Percentiles rank a stretch among this genome's conserved stretches.
These are phyloP conservation scores for Fusarium torreyae DNA, from an alignment of 2,329 filamentous ascomycete species.

Conservation along the genomic window DNA sequence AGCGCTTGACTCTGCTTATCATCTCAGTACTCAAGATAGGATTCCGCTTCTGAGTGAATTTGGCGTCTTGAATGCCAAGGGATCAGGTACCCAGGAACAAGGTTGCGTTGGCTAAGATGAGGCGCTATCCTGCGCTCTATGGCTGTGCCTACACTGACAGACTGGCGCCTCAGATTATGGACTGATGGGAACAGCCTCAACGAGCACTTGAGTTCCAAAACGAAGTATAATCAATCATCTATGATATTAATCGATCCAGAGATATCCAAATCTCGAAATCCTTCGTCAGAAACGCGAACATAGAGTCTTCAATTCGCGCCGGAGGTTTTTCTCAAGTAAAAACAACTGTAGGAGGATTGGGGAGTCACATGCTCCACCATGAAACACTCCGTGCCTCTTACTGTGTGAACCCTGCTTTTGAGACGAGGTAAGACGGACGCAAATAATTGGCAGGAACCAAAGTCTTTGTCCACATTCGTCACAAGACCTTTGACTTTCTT, in stretches of 20 bases:
- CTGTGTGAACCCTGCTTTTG: slow-evolving; percentile 44
- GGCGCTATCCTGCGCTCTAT: slow-evolving; percentile 43
- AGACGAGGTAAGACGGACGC: slow-evolving; percentile 20
- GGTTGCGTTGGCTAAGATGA: slow-evolving; percentile 44
- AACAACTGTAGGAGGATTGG: slow-evolving; percentile 21
- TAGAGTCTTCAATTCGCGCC: not conserved
- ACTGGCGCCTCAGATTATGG: no score
- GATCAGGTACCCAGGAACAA: slow-evolving; percentile 44
- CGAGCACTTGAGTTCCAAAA: not conserved
- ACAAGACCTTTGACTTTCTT: slow-evolving; percentile 29
- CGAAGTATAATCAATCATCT: no score
- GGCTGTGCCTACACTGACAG: slow-evolving; percentile 20
- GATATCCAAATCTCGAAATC: not conserved
- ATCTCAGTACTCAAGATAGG: not conserved
- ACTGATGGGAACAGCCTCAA: slow-evolving; percentile 21
- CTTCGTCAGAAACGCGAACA: not conserved
- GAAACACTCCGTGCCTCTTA: slow-evolving; percentile 38
- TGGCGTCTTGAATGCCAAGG: slow-evolving; percentile 26
- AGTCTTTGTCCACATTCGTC: slow-evolving; percentile 42
- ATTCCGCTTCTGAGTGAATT: slow-evolving; percentile 15
- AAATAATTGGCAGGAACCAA: slow-evolving; percentile 39
- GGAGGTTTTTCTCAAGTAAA: slow-evolving; percentile 29
- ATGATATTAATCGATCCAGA: not conserved
- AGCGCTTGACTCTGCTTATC: not conserved
- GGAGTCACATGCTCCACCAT: slow-evolving; percentile 40